Conservation (phyloP, 257 asterid genomes). For the Ocimum tenuiflorum region DNA sequence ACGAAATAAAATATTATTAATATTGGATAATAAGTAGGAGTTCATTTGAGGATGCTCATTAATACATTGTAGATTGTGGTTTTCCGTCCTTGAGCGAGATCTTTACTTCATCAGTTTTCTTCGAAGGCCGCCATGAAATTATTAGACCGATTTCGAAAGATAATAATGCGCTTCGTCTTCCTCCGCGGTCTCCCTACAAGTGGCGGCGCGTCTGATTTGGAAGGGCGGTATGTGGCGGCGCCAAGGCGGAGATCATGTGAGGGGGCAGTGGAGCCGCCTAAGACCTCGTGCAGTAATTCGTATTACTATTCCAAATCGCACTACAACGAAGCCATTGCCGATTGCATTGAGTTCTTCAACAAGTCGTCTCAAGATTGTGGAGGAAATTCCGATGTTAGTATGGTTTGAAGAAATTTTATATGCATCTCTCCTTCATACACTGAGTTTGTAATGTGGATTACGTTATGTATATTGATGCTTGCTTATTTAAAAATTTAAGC, state of each 20-base stretch:
- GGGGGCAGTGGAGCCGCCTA: conserved; percentile 49
- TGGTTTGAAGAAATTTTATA: conserved; percentile 15
- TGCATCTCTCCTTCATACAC: too few species aligned
- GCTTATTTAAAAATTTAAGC: too few species aligned
- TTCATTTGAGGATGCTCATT: conserved; percentile 2
- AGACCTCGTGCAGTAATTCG: conserved; percentile 64
- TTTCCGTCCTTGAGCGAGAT: too few species aligned
- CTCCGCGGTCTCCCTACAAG: conserved; percentile 18
- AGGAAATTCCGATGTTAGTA: conserved; percentile 35
- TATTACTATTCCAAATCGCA: conserved; percentile 47
- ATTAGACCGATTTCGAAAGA: conserved; percentile 48
- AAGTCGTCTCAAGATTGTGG: conserved; percentile 39
- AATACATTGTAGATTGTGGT: too few species aligned
- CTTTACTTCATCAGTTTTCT: conserved; percentile 18
- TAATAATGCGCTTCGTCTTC: conserved; percentile 50
- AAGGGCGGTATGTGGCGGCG: too few species aligned
- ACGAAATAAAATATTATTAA: background rate
- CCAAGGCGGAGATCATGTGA: conserved; percentile 48
- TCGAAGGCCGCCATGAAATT: conserved; percentile 35
- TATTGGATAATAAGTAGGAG: conserved; percentile 10
- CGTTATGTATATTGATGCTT: too few species aligned
- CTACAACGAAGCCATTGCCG: conserved; percentile 64
- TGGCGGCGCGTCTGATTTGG: conserved; percentile 19
- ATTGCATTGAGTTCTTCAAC: conserved; percentile 74
- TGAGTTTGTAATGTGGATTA: too few species aligned